phyloP scores from a whole-genome alignment of 1,284 basidiomycete genomes.

The Sporisorium sorghi region DNA sequence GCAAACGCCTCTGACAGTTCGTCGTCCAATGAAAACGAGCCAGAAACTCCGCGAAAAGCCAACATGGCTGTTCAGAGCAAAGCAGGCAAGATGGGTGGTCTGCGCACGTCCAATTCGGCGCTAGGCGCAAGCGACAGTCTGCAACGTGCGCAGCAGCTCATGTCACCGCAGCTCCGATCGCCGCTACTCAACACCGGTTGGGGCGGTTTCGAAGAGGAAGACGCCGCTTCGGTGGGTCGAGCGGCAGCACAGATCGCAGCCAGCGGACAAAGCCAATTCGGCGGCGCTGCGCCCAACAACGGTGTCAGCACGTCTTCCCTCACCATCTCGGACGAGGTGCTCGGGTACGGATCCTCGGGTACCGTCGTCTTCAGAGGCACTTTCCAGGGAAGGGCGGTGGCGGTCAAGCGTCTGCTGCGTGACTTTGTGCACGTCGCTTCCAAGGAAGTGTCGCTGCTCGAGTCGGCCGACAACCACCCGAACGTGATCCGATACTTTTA shows the following conservation, averaged over 20 bases:
- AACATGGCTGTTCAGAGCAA: slow-evolving; percentile 3
- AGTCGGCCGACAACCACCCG: slow-evolving; percentile 91
- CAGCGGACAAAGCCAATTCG: slow-evolving; percentile 25
- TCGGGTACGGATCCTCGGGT: slow-evolving; percentile 90
- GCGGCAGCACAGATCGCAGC: slow-evolving; percentile 50
- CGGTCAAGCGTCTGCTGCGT: slow-evolving; percentile 92
- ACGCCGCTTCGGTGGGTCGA: slow-evolving; percentile 38
- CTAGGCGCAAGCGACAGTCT: slow-evolving; percentile 42
- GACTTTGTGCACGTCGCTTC: slow-evolving; percentile 95
- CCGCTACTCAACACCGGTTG: slow-evolving; percentile 45
- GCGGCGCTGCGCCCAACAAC: slow-evolving; percentile 25
- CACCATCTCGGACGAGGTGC: slow-evolving; percentile 64
- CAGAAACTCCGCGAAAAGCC: slow-evolving; percentile 22
- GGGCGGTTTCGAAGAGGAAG: slow-evolving; percentile 37
- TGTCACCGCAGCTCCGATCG: slow-evolving; percentile 43
- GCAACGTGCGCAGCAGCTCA: slow-evolving; percentile 47
- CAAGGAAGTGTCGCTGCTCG: slow-evolving; percentile 92
- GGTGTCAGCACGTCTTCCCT: slow-evolving; percentile 51
- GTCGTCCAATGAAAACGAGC: slow-evolving; percentile 37
- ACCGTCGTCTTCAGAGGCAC: slow-evolving; percentile 94
- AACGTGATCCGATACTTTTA: slow-evolving; percentile 98
- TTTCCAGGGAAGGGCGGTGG: slow-evolving; percentile 93
- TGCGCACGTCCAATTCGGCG: slow-evolving; percentile 16
- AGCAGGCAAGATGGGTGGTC: slow-evolving; percentile 9
- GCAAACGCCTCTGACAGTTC: slow-evolving; percentile 22